These are phyloP conservation scores for Myrica gale DNA, from an alignment of 306 rosid genomes.

Conservation along the genomic window DNA sequence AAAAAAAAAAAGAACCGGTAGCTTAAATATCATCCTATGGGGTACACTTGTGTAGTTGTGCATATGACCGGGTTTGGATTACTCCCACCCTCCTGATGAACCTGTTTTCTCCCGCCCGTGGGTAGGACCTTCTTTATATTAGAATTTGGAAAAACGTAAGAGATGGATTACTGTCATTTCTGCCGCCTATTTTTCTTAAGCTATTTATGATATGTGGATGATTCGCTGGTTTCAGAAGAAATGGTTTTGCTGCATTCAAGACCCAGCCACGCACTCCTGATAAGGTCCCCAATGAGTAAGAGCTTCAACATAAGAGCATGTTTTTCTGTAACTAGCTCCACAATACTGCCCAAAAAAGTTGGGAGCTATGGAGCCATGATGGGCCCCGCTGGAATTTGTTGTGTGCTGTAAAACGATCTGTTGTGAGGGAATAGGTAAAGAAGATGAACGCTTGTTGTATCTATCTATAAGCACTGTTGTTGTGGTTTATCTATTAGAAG, in stretches of 20 bases:
- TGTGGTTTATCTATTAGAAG: conserved; percentile 51
- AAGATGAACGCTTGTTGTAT: conserved; percentile 56
- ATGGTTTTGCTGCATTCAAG: conserved; percentile 96
- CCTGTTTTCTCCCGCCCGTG: neutral
- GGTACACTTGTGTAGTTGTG: neutral
- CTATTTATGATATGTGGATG: conserved; percentile 18
- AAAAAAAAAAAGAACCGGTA: too few species aligned
- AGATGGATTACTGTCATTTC: neutral
- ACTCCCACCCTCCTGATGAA: neutral
- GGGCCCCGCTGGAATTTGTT: conserved; percentile 47
- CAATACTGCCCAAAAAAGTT: conserved; percentile 54
- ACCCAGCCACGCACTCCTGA: conserved; percentile 68
- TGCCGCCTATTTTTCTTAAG: neutral
- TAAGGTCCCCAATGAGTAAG: conserved; percentile 33
- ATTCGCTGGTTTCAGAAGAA: conserved; percentile 68
- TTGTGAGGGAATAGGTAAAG: conserved; percentile 55
- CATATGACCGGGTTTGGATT: neutral
- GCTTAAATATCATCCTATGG: neutral
- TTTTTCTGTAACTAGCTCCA: conserved; percentile 57
- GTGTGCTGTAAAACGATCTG: conserved; percentile 61
- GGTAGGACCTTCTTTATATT: too few species aligned
- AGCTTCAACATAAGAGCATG: conserved; percentile 49
- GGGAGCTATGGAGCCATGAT: conserved; percentile 60
- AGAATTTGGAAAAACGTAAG: neutral
- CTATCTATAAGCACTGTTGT: conserved; percentile 61